Conservation (phyloP, 805 yeast species). For the Clavispora asparagi region DNA sequence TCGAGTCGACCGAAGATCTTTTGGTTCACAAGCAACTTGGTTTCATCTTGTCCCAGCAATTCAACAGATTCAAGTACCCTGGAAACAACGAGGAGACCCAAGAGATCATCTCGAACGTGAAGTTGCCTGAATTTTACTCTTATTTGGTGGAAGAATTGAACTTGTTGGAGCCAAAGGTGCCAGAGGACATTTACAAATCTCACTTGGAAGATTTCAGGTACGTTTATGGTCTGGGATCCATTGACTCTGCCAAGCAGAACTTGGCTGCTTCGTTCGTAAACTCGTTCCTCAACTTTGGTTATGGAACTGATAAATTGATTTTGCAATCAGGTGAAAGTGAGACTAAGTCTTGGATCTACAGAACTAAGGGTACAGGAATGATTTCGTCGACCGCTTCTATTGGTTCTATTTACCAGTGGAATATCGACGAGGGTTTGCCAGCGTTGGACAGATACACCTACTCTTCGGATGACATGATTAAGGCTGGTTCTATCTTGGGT, state of each 20-base stretch:
- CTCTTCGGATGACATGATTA: conserved; percentile 77
- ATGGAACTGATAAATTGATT: conserved; percentile 76
- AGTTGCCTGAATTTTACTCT: conserved; percentile 70
- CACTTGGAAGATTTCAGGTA: conserved; percentile 72
- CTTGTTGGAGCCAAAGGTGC: conserved; percentile 82
- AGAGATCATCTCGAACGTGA: conserved; percentile 76
- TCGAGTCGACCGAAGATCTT: conserved; percentile 71
- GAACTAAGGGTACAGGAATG: conserved; percentile 90
- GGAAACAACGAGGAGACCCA: conserved; percentile 67
- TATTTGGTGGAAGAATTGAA: conserved; percentile 85
- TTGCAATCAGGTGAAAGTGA: conserved; percentile 58
- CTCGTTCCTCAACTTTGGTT: conserved; percentile 87
- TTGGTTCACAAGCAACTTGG: conserved; percentile 85
- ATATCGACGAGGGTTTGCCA: conserved; percentile 82
- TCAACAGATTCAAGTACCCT: conserved; percentile 64
- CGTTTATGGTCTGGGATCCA: conserved; percentile 49
- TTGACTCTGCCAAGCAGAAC: conserved; percentile 91
- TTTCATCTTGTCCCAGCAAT: conserved; percentile 81
- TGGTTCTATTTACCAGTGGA: conserved; percentile 91
- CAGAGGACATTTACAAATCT: conserved; percentile 90
- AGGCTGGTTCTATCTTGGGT: conserved; percentile 96
- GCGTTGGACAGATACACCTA: conserved; percentile 83
- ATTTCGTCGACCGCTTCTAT: conserved; percentile 85
- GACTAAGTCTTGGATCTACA: conserved; percentile 77
- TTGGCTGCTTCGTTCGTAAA: conserved; percentile 93